Evolutionary conservation across 1,139 yeast genomes (phyloP).

Genomic region (Protomyces gravidus): DNA sequence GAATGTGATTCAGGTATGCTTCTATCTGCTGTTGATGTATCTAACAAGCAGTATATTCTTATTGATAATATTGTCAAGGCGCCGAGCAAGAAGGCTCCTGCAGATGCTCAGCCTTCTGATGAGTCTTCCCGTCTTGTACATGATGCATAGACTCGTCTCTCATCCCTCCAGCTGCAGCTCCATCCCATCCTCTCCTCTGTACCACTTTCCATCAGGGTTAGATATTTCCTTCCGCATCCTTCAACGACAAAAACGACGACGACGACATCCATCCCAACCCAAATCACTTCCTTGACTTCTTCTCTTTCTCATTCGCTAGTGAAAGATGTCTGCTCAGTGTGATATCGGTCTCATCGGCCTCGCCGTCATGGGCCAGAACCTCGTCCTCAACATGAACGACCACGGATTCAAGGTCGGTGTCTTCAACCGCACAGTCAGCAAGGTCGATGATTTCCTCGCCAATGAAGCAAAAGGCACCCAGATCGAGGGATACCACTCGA

Average conservation of each 20-base stretch:
- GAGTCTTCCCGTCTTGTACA: background rate
- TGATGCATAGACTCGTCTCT: background rate
- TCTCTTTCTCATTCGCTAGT: too few species aligned
- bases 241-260: too few species aligned
- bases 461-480: conserved; percentile 94
- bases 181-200: too few species aligned
- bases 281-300: too few species aligned
- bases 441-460: conserved; percentile 87
- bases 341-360: conserved; percentile 98
- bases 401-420: conserved; percentile 88
- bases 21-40: background rate
- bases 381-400: conserved; percentile 96
- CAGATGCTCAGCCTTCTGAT: background rate
- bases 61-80: conserved; percentile 70
- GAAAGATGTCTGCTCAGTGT: conserved; percentile 67
- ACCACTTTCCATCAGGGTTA: too few species aligned
- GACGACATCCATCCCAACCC: too few species aligned
- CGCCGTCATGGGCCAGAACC: conserved; percentile 61
- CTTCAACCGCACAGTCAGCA: conserved; percentile 93
- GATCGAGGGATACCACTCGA: conserved; percentile 90
- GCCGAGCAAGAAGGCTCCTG: background rate
- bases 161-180: background rate
- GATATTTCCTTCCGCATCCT: too few species aligned
- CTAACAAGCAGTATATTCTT: conserved; percentile 72
- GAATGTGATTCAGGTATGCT: conserved; percentile 22